These are phyloP conservation scores for Gomphus bonarii DNA, from an alignment of 1,284 basidiomycete genomes.

Conservation along the genomic window DNA sequence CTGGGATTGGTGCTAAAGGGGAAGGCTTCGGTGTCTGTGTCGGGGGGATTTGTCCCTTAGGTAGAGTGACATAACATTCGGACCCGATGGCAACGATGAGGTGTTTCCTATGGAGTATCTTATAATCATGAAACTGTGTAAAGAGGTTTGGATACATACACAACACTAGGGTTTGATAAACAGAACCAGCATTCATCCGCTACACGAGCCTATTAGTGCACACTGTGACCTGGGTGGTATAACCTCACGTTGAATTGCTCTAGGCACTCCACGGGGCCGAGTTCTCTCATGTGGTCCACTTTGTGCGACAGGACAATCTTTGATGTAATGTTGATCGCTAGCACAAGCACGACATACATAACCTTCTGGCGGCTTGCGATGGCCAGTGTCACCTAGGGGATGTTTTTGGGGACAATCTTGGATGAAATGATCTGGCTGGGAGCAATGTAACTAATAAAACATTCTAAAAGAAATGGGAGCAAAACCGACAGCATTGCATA, in stretches of 20 bases:
- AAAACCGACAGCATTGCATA: slow-evolving; percentile 51
- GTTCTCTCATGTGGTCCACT: slow-evolving; percentile 19
- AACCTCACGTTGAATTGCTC: slow-evolving; percentile 68
- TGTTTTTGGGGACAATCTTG: slow-evolving; percentile 79
- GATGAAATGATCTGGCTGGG: slow-evolving; percentile 69
- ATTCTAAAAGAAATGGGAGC: slow-evolving; percentile 1
- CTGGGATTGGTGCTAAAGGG: slow-evolving; percentile 48
- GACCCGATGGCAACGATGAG: slow-evolving; percentile 86
- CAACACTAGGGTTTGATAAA: slow-evolving; percentile 81
- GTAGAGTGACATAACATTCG: slow-evolving; percentile 88
- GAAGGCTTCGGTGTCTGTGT: slow-evolving; percentile 36
- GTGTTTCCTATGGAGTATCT: slow-evolving; percentile 58
- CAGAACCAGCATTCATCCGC: slow-evolving; percentile 96
- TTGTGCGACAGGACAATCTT: slow-evolving; percentile 73
- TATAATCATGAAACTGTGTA: neutral
- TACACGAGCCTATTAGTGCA: slow-evolving; percentile 20
- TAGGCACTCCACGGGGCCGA: slow-evolving; percentile 48
- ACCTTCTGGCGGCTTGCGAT: slow-evolving; percentile 68
- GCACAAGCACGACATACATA: slow-evolving; percentile 86
- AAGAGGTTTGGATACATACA: slow-evolving; percentile 35
- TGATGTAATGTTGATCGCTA: slow-evolving; percentile 71
- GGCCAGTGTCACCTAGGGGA: slow-evolving; percentile 65
- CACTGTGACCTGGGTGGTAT: slow-evolving; percentile 13
- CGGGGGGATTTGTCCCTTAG: slow-evolving; percentile 86
- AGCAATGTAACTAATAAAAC: slow-evolving; percentile 4